Conservation (phyloP, 1,139 yeast species). For the Trichomonascaceae sp. region DNA sequence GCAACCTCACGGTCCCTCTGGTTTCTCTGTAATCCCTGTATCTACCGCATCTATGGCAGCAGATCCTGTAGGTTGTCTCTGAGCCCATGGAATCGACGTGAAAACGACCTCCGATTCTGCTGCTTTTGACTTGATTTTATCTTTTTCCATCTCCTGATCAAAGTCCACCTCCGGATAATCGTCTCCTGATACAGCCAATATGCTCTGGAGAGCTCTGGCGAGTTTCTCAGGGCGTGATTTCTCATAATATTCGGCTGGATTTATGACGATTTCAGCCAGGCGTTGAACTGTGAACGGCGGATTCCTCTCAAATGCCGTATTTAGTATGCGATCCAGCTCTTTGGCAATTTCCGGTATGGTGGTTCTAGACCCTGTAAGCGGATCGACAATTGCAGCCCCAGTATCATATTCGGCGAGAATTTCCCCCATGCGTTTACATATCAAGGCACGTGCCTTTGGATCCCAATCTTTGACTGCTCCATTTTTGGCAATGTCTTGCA, state of each 20-base stretch:
- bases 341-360: not conserved
- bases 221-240: slow-evolving; percentile 33
- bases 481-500: slow-evolving; percentile 1
- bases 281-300: slow-evolving; percentile 60
- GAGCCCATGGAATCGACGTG: slow-evolving; percentile 29
- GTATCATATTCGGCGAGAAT: slow-evolving; percentile 12
- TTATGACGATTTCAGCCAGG: slow-evolving; percentile 46
- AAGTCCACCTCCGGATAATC: slow-evolving; percentile 27
- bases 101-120: slow-evolving; percentile 22
- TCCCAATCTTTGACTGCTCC: slow-evolving; percentile 5
- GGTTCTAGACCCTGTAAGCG: slow-evolving; percentile 3
- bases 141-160: slow-evolving; percentile 16
- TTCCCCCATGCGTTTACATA: not conserved
- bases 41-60: slow-evolving; percentile 8
- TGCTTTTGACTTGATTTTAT: slow-evolving; percentile 15
- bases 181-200: slow-evolving; percentile 32
- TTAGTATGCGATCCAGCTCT: slow-evolving; percentile 44
- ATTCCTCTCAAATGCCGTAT: slow-evolving; percentile 17
- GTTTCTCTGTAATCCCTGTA: slow-evolving; percentile 5
- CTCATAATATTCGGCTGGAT: slow-evolving; percentile 39
- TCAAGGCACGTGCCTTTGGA: not conserved
- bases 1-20: not conserved
- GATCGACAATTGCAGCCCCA: slow-evolving; percentile 7
- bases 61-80: slow-evolving; percentile 17
- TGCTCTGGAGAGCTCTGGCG: slow-evolving; percentile 34